Evolutionary conservation across 108 stramenopile genomes (phyloP), one percentile per base, ranked within the genome.

Genomic region (Schizochytrium sp.): DNA sequence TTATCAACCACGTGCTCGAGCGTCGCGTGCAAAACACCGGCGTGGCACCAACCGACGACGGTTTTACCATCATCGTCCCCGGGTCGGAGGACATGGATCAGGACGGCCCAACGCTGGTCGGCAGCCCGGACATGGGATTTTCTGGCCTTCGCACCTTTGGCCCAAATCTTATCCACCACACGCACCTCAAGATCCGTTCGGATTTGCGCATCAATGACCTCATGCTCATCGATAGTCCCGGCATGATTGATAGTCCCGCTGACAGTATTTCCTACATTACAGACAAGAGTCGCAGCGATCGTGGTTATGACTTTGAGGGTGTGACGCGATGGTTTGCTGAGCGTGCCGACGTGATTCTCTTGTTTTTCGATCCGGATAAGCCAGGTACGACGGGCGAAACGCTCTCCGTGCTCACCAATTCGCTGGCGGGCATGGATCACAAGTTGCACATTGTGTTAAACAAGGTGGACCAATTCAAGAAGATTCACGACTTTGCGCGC

Each of bases 1-100:
- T 99, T 89, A 96, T 99, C 93, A 99, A 99, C 92, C 96, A 98
- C 88, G 94, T 98, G 23, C 60, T 97, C 41, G 96, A 95, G 41
- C 93, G 98, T 18, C 69, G 89, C 29, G 95, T 99, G 60, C 98
- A 99, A 94, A 97, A 95, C 41, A 96, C 98, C 0, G 99, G 99
- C 5, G 99, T 99, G 44, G 99, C 99, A 18, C 99, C 99, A n/a
- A 99, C 99, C 0, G 99, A 99, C 89, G 99, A 99, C 94, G 93
- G 94, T 72, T 99, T 99, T 90, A 99, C 98, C 12, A 96, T 99
- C 58, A 97, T 99, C 87, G 96, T 97, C 0, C 97, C 99, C 4
- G 99, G 98, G 4, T 93, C 95, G 0, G 89, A 91, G 47, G 99
- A 99, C 91, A 93, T 93, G 5, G 98, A 98, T 88, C 96, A 96